Evolutionary conservation across 441 rosid species (phyloP).

Genomic region (Eruca vesicaria): DNA sequence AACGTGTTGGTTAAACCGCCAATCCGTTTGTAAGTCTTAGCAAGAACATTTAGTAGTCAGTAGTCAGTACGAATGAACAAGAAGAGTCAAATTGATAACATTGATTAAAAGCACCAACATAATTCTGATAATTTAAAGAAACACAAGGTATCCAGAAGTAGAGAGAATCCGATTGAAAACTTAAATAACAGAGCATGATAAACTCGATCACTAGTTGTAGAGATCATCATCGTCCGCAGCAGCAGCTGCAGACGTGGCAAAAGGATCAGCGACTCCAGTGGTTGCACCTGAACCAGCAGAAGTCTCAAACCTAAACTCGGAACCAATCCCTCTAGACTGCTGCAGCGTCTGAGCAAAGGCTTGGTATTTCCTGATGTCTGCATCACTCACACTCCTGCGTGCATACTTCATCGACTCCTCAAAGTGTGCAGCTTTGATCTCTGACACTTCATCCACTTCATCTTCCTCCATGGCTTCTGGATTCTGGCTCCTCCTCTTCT

Average conservation of each 20-base stretch:
- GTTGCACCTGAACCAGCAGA: constrained; percentile 38
- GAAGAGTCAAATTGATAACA: not conserved
- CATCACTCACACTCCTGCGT: constrained; percentile 47
- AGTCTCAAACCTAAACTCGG: constrained; percentile 53
- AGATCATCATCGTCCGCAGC: constrained; percentile 56
- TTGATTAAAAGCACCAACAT: constrained; percentile 4
- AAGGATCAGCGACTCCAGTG: constrained; percentile 44
- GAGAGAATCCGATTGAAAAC: constrained; percentile 17
- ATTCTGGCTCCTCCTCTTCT: constrained; percentile 40
- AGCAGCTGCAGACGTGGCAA: constrained; percentile 40
- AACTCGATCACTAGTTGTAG: constrained; percentile 37
- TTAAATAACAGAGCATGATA: not conserved
- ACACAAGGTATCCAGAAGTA: constrained; percentile 26
- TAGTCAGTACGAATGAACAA: not conserved
- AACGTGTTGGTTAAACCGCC: no score
- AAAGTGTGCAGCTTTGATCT: constrained; percentile 45
- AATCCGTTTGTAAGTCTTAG: no score
- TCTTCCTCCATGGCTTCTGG: constrained; percentile 45
- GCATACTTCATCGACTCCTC: constrained; percentile 49
- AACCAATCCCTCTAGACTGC: constrained; percentile 50
- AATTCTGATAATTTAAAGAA: not conserved
- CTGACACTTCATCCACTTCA: constrained; percentile 38
- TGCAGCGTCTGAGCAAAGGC: constrained; percentile 43
- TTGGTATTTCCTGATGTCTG: constrained; percentile 44
- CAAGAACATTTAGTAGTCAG: no score